Base-by-base conservation (phyloP, 768 basidiomycete genomes). In the Dioszegia hungarica region DNA sequence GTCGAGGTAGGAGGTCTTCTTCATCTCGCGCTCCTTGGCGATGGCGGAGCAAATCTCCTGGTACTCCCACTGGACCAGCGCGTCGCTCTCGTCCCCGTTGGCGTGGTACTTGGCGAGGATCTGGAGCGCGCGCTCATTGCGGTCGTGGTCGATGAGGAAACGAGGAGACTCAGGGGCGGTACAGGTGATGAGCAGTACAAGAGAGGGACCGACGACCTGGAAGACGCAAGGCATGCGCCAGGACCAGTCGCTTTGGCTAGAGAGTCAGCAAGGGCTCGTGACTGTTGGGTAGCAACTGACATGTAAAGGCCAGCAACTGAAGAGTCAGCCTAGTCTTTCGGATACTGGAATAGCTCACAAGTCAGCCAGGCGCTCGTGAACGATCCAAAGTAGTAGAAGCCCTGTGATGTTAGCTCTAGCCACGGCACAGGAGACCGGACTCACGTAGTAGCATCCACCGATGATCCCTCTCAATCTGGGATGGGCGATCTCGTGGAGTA, bases 101-200 rank as follows among this genome's bases (percentile, higher is more conserved):
- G 65, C 67, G 28, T 73, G 71, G 43, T 66, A 67, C 44, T 63
- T 65, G 50, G 59, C 57, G 27, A 75, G 58, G 20, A 72, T 59
- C 22, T 57, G 54, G 19, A 70, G 39, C 4, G 69, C 68, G 12
- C 64, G 49, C 33, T 63, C 57, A 22, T 67, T 60, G 44, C 57
- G 56, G 39, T 62, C 70, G 34, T 55, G 46, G 29, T 46, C 53
- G 36, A 70, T 52, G 25, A 68, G 60, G 46, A 57, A 75, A 36
- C 72, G 62, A 1, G 67, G 67, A 10, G 50, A 55, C 37, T 67
- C 65, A 27, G 66, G 66, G 17, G 54, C 51, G 24, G 55, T 54
- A 41, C 61, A 34, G 37, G 61, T 36, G 24, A 61, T 45, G 36
- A 55, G 34, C 24, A 67, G 19, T 11, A 66, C 58, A 14, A 62